These are phyloP conservation scores for Ascoidea rubescens DNA, from an alignment of 805 yeast genomes.

Conservation along the genomic window DNA sequence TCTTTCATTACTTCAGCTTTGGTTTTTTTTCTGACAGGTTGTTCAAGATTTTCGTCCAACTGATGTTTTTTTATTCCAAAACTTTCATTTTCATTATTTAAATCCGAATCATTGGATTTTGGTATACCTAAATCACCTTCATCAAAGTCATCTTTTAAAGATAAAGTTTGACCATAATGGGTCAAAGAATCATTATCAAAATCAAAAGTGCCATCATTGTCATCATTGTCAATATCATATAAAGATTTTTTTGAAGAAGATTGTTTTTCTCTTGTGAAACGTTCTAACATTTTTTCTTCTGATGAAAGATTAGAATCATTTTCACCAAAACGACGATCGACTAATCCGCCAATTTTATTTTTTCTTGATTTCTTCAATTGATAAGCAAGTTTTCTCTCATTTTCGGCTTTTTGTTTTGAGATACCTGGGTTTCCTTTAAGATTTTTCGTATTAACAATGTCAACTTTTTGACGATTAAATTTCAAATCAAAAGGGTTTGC, in stretches of 20 bases:
- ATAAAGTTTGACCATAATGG: conserved; percentile 61
- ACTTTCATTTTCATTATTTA: conserved; percentile 22
- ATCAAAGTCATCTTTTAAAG: conserved; percentile 41
- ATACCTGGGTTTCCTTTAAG: conserved; percentile 55
- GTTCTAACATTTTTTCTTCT: conserved; percentile 89
- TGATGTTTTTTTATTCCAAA: background rate
- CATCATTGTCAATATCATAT: conserved; percentile 66
- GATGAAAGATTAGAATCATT: conserved; percentile 52
- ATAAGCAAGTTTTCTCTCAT: conserved; percentile 44
- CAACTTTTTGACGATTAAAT: conserved; percentile 51
- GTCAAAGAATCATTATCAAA: conserved; percentile 41
- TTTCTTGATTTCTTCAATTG: conserved; percentile 48
- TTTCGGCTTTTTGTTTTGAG: conserved; percentile 56
- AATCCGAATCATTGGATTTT: conserved; percentile 20
- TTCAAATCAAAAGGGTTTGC: conserved; percentile 86
- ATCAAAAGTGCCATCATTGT: conserved; percentile 19
- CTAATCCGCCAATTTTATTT: conserved; percentile 64
- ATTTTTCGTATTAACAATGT: conserved; percentile 15
- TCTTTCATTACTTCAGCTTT: conserved; percentile 82
- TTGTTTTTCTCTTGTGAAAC: conserved; percentile 85
- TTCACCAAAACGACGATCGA: conserved; percentile 91
- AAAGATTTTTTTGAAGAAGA: conserved; percentile 38
- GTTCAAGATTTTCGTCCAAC: conserved; percentile 16
- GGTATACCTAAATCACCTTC: conserved; percentile 29
- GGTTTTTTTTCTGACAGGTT: conserved; percentile 50